Percentiles rank a stretch among this genome's conserved stretches.
phyloP scores from a whole-genome alignment of 805 yeast species.

The Huiozyma sinensis region DNA sequence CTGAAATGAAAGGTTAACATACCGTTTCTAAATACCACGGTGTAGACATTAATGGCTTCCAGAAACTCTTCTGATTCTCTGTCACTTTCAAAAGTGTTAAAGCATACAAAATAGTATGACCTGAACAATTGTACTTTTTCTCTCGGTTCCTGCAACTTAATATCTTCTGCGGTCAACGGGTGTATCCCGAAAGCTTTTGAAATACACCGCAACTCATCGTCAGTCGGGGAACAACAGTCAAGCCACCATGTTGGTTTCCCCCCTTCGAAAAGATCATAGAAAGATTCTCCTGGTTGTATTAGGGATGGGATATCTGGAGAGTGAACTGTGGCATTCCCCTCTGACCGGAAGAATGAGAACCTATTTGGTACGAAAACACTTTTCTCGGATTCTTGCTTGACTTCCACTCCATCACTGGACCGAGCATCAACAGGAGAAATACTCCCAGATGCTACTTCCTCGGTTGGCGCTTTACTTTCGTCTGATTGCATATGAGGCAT shows the following conservation, averaged over 20 bases:
- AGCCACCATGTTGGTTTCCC: slow-evolving; percentile 92
- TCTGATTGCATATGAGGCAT: not conserved
- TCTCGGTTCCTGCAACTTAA: slow-evolving; percentile 89
- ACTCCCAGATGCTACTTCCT: too few relatives aligned
- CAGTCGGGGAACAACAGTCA: slow-evolving; percentile 89
- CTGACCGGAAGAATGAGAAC: slow-evolving; percentile 73
- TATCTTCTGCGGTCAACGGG: slow-evolving; percentile 96
- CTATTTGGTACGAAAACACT: slow-evolving; percentile 45
- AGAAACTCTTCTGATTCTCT: slow-evolving; percentile 66
- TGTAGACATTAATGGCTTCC: slow-evolving; percentile 68
- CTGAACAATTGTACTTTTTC: slow-evolving; percentile 91
- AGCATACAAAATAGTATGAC: slow-evolving; percentile 86
- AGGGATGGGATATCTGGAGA: slow-evolving; percentile 77
- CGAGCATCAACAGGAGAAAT: too few relatives aligned
- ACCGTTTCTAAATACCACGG: slow-evolving; percentile 60
- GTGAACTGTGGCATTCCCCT: slow-evolving; percentile 77
- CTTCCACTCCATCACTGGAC: too few relatives aligned
- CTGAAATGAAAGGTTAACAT: slow-evolving; percentile 58
- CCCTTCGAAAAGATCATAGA: slow-evolving; percentile 55
- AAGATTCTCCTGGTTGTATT: slow-evolving; percentile 48
- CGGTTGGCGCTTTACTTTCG: too few relatives aligned
- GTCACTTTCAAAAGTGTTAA: slow-evolving; percentile 90
- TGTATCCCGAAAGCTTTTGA: slow-evolving; percentile 94
- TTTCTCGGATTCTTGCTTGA: too few relatives aligned
- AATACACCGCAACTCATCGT: slow-evolving; percentile 81